phyloP scores from a whole-genome alignment of 768 basidiomycete species.

The Mycena filopes region DNA sequence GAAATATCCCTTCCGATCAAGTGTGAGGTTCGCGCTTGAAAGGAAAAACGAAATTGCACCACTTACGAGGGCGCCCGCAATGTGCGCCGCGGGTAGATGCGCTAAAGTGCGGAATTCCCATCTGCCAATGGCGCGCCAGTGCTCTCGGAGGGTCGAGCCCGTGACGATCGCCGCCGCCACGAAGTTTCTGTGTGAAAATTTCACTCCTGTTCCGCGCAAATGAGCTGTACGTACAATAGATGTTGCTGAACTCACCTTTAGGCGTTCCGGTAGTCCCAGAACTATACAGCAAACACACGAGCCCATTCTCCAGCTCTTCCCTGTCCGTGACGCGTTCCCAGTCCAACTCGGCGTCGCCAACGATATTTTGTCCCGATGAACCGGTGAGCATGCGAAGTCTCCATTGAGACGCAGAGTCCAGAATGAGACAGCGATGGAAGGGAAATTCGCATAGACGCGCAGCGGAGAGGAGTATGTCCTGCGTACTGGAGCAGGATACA shows the following conservation, averaged over 20 bases:
- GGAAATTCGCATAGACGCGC: conserved; percentile 21
- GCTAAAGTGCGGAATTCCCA: conserved; percentile 26
- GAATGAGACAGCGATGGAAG: conserved; percentile 20
- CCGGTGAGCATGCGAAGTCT: conserved; percentile 15
- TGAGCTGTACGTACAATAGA: background rate
- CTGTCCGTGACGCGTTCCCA: conserved; percentile 25
- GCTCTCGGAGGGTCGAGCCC: conserved; percentile 4
- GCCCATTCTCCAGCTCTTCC: conserved; percentile 24
- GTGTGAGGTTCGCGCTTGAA: background rate
- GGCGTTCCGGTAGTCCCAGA: conserved; percentile 29
- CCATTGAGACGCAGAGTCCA: conserved; percentile 22
- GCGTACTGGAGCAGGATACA: conserved; percentile 17
- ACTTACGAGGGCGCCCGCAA: conserved; percentile 21
- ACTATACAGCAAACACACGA: conserved; percentile 27
- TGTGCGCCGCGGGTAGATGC: conserved; percentile 26
- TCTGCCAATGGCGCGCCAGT: conserved; percentile 11
- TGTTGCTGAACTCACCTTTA: conserved; percentile 16
- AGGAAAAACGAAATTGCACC: background rate
- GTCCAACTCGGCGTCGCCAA: conserved; percentile 20
- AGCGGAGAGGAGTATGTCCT: conserved; percentile 10
- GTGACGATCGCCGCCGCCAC: conserved; percentile 1
- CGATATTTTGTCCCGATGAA: conserved; percentile 17
- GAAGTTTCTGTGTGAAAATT: conserved; percentile 29
- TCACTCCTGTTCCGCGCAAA: conserved; percentile 10
- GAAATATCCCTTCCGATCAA: conserved; percentile 17